Evolutionary conservation across 179 eudicot species (phyloP), one percentile per base, ranked within the genome.

Genomic region (Silene noctiflora): DNA sequence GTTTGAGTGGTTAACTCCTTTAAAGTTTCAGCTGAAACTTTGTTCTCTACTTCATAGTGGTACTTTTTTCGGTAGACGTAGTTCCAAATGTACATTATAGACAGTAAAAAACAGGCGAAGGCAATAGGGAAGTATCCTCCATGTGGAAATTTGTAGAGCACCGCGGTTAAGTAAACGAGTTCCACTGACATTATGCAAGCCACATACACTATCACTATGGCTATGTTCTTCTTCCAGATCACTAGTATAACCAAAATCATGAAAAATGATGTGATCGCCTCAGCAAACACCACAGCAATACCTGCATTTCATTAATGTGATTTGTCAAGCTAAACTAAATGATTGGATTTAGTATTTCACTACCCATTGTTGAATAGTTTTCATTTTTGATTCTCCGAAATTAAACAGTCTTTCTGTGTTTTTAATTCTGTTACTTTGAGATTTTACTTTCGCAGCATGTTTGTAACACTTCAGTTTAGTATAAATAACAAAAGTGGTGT

Each of bases 91-190:
- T 70, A 84, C 97, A 92, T 92, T n/a, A 87, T 74, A 0, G 67
- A 0, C 80, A 89, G 84, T 13, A 90, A 74, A 9, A 85, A 6
- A 21, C 81, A 21, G 0, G 97, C 88, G 14, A 92, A 79, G 35
- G 87, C 89, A 3, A 92, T 48, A 0, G 97, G 97, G 3, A 92
- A 84, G 72, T 87, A 91, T n/a, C 96, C 92, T 0, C 96, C 96
- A 67, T 87, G 83, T 17, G 86, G 81, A 31, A 91, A 92, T 67
- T 92, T 92, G 85, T 87, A 91, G 19, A 91, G 89, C 19, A 91
- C 96, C 0, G 96, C 48, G n/a, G 87, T 89, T 13, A 92, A 27
- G 77, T 90, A 92, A 39, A 83, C 4, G 1, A 86, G 21, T 75
- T 92, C 96, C 0, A 86, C 83, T 0, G 86, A 72, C 68, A 84